Evolutionary conservation across 192 early-diverging fungal species (phyloP).

Genomic region (Linnemannia elongata): DNA sequence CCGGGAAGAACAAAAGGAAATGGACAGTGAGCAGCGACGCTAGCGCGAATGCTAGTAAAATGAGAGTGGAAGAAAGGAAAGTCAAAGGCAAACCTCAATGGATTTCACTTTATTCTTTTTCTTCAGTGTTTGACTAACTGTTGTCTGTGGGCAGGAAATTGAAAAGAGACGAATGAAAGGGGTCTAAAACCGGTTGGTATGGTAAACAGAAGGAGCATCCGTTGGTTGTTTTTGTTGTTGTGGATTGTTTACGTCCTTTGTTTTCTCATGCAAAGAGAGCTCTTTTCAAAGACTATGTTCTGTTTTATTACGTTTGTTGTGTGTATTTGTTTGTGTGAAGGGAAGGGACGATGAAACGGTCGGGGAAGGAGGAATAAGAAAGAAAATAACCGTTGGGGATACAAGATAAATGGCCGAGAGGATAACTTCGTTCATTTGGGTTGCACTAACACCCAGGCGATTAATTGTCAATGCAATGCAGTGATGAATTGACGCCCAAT

Average conservation of each 20-base stretch:
- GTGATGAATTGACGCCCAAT: too few relatives aligned
- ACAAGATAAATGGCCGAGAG: too few relatives aligned
- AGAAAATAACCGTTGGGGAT: not conserved
- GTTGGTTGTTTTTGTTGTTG: not conserved
- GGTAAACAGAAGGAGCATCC: not conserved
- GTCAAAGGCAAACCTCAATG: too few relatives aligned
- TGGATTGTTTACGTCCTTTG: not conserved
- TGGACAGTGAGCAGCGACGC: too few relatives aligned
- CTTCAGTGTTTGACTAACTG: too few relatives aligned
- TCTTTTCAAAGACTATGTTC: not conserved
- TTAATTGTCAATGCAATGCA: not conserved
- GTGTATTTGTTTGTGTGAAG: not conserved
- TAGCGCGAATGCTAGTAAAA: too few relatives aligned
- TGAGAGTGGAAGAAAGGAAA: too few relatives aligned
- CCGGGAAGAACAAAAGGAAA: too few relatives aligned
- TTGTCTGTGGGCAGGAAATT: too few relatives aligned
- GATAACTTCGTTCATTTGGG: not conserved
- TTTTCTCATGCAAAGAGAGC: not conserved
- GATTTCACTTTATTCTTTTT: too few relatives aligned
- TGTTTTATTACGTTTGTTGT: not conserved
- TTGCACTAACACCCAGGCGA: not conserved
- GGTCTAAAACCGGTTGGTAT: not conserved
- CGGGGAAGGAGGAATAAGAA: not conserved
- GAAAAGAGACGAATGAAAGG: too few relatives aligned
- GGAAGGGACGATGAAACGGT: not conserved